Base-by-base conservation (phyloP, 1,139 yeast species). In the Blastobotrys apis region DNA sequence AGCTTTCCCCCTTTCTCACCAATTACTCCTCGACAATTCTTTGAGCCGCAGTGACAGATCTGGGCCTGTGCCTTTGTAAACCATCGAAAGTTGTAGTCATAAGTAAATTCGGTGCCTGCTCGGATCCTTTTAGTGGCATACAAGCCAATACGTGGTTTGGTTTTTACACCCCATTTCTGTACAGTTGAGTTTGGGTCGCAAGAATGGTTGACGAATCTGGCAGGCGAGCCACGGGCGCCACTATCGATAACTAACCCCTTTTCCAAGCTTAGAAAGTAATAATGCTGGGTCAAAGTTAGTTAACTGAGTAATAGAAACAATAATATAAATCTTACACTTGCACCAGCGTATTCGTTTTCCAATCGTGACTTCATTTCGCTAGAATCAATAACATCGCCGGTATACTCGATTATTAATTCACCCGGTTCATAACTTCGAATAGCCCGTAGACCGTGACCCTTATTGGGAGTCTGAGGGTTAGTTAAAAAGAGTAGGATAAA, bases 141-240 rank as follows among this genome's bases (percentile, higher is more conserved):
- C 10, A 70, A 50, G 0, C 72, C 74, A 22, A 69, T 62, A 41
- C 71, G 52, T 2, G 74, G 73, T 20, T 59, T 57, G 2, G 64
- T 67, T 37, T 65, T 55, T 21, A 69, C 71, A 29, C 52, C 57
- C 74, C 74, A 71, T 47, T 67, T 67, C 52, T 70, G 71, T 66
- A 71, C 67, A 39, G 62, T 66, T 20, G 67, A 55, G 47, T 70
- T 69, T 27, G 75, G 73, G 36, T 58, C 53, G 53, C 74, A 71
- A 1, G 74, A 69, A 46, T 71, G 75, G 49, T 70, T 71, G 5
- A 66, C 72, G 53, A 67, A 71, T 36, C 73, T 53, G 1, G 74
- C 73, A 3, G 64, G 67, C 0, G 73, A 68, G 1, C 74, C 74
- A 25, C 65, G 55, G 23, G 51, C 54, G 9, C 70, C 69, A 16